Evolutionary conservation across 2,329 filamentous ascomycete genomes (phyloP), one percentile per base, ranked within the genome.

Genomic region (Phyllosticta citribraziliensis): DNA sequence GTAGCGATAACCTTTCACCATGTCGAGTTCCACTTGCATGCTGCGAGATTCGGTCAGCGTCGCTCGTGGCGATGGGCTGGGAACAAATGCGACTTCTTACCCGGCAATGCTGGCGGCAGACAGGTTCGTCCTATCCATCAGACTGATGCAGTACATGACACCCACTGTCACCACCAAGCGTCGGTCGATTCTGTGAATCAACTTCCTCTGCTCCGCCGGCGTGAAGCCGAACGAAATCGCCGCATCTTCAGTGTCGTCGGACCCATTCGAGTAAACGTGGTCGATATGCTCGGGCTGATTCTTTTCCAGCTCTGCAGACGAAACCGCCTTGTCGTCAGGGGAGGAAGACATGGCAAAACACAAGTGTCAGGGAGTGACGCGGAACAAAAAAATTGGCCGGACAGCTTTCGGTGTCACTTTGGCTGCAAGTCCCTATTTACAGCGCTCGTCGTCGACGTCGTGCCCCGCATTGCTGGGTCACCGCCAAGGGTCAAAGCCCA

Each of bases 111-210:
- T 83, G 51, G 88, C 88, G 22, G 83, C 79, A n/a, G 83, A 83
- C 70, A 92, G 75, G 72, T 93, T 93, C 1, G 87, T 90, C 33
- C 89, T 80, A 69, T 94, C 89, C 84, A 93, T 89, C 63, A 93
- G 75, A 65, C 83, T 87, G 67, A 89, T 79, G 70, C 87, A 89
- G 73, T 92, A 92, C 75, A 91, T 81, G 65, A 82, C 72, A 9
- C 78, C 78, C 1, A 79, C 72, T 0, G 76, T 79, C 20, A 76
- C 66, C 19, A 80, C 77, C n/a, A 80, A 70, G 30, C 78, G 75
- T 35, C 71, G 76, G 72, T 95, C 90, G 66, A 94, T 78, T 12
- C 84, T 83, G 61, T 81, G 79, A 52, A 91, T 84, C 67, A 94
- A 89, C 52, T 75, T 80, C 69, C 78, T 83, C 74, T 88, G 82